Conservation (phyloP, 331 rosid genomes). For the Telfairia occidentalis region DNA sequence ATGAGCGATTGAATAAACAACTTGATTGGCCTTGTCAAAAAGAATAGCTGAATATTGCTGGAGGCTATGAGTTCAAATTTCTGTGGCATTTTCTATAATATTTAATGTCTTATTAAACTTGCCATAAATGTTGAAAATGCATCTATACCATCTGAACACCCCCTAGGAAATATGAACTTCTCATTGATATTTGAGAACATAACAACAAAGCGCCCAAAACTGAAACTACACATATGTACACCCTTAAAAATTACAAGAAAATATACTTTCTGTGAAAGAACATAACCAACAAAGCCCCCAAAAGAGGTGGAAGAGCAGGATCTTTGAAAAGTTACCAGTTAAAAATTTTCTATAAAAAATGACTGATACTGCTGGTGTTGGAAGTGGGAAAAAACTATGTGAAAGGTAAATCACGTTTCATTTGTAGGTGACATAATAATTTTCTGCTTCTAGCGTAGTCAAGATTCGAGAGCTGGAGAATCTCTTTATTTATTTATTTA, state of each 20-base stretch:
- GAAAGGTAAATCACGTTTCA: background rate
- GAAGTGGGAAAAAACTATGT: background rate
- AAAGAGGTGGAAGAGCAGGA: background rate
- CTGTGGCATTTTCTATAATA: background rate
- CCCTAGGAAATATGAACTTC: background rate
- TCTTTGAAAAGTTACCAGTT: background rate
- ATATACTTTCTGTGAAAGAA: background rate
- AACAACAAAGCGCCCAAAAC: background rate
- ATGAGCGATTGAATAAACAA: background rate
- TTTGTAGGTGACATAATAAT: background rate
- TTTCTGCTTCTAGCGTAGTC: no score
- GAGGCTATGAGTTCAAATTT: background rate
- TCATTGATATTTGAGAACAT: background rate
- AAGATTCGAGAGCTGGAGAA: background rate
- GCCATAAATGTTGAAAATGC: background rate
- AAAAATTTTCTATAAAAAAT: background rate
- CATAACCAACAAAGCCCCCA: background rate
- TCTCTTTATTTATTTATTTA: no score
- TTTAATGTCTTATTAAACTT: background rate
- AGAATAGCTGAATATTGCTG: background rate
- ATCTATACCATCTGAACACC: background rate
- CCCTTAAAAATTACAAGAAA: background rate
- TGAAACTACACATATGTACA: background rate
- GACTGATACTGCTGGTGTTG: background rate
- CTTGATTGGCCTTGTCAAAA: background rate